Evolutionary conservation across 805 yeast species (phyloP), one percentile per base, ranked within the genome.

Genomic region (Ogataea paraovalis): DNA sequence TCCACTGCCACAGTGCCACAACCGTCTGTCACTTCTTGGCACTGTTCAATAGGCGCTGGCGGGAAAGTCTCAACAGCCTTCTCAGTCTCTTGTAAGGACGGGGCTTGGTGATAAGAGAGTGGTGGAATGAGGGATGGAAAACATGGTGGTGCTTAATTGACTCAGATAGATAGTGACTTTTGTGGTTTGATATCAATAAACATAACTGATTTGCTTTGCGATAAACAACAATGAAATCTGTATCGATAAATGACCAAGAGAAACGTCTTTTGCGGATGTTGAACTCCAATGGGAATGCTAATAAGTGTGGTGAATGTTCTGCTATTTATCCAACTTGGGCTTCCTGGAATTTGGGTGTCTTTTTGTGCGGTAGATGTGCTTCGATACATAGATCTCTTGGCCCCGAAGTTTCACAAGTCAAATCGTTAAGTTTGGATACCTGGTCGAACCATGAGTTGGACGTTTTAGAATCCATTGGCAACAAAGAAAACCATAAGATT

Each of bases 291-390:
- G 79, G 66, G 16, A 87, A 87, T 61, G 68, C 71, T 42, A 86
- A 85, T 64, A 78, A 73, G 60, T 87, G 96, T 65, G 95, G 90
- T 33, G 96, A 87, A 61, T 87, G 96, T 67, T 78, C 79, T 2
- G 68, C 80, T 4, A 61, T 76, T 3, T 82, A 76, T 63, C 94
- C 96, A 8, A 87, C 85, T 4, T 68, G 71, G 72, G 71, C 72
- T 2, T 65, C 70, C 9, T 65, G 65, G 66, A 65, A 68, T 39
- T 56, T 87, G 39, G 96, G 95, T 23, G 68, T 87, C 4, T 82
- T 88, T 49, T 69, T 88, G 16, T 88, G 96, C 69, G 94, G 94
- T 14, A 71, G 94, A 54, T 88, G 96, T 73, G 92, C 95, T 8
- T 80, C 87, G 3, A 74, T 82, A 30, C 96, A 88, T 65, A 72